Percentiles rank a stretch among this genome's conserved stretches.
Evolutionary conservation across 2,329 filamentous ascomycete species (phyloP).

Genomic region (Trichoderma arundinaceum): DNA sequence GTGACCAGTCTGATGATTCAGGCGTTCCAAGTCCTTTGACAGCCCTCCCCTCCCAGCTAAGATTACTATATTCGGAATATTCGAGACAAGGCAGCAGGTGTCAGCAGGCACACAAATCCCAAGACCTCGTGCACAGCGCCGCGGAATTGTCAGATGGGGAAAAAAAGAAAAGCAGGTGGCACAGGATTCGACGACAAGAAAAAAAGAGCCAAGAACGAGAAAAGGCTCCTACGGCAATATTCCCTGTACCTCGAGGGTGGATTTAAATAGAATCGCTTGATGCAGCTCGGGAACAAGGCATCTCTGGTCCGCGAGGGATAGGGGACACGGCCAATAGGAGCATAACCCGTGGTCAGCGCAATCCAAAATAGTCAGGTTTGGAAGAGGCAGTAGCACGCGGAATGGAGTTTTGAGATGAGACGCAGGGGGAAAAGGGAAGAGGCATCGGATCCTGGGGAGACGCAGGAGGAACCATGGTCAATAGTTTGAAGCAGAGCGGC

Average conservation of each 20-base stretch:
- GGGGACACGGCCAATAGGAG: slow-evolving; percentile 9
- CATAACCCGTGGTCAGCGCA: not conserved
- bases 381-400: slow-evolving; percentile 1
- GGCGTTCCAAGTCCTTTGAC: not conserved
- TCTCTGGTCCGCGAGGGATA: not conserved
- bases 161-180: not conserved
- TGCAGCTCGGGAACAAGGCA: slow-evolving; percentile 5
- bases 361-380: not conserved
- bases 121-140: slow-evolving; percentile 37
- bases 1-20: not conserved
- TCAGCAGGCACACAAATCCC: slow-evolving; percentile 18
- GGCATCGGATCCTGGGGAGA: too few species aligned
- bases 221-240: not conserved
- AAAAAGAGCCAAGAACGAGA: not conserved
- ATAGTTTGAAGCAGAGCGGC: too few species aligned
- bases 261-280: not conserved
- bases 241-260: not conserved
- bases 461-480: too few species aligned
- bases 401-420: slow-evolving; percentile 13
- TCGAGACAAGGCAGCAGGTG: not conserved
- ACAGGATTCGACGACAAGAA: slow-evolving; percentile 8
- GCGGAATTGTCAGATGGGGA: slow-evolving; percentile 7
- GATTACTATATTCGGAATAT: slow-evolving; percentile 15
- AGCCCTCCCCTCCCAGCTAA: not conserved
- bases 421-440: not conserved